Evolutionary conservation across 805 yeast species (phyloP).

Genomic region (Yarrowia sp.): DNA sequence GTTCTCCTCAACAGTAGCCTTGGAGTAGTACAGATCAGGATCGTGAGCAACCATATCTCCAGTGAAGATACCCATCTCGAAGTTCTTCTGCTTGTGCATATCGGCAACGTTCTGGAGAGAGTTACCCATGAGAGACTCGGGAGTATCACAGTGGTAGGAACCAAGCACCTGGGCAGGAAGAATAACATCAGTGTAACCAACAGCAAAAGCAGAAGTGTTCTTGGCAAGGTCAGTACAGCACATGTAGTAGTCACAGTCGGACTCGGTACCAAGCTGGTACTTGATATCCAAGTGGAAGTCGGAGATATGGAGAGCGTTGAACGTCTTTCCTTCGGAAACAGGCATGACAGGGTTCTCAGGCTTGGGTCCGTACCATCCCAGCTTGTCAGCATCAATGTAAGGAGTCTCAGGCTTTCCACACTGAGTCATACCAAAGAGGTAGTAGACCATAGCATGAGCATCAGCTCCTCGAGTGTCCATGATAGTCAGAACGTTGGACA

Average conservation of each 20-base stretch:
- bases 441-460: constrained; percentile 57
- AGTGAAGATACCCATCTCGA: constrained; percentile 64
- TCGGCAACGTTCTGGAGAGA: constrained; percentile 49
- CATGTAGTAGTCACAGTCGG: constrained; percentile 48
- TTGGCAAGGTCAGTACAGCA: constrained; percentile 49
- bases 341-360: constrained; percentile 36
- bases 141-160: constrained; percentile 64
- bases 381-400: constrained; percentile 43
- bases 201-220: not conserved
- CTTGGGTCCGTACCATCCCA: constrained; percentile 46
- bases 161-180: constrained; percentile 63
- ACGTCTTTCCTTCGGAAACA: constrained; percentile 39
- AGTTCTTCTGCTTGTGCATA: constrained; percentile 42
- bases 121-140: constrained; percentile 59
- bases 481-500: constrained; percentile 49
- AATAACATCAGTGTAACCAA: constrained; percentile 33
- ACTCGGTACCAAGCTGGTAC: constrained; percentile 48
- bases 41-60: constrained; percentile 74
- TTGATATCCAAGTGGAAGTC: constrained; percentile 62
- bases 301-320: constrained; percentile 62
- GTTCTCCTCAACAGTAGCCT: constrained; percentile 50
- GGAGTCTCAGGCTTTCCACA: constrained; percentile 51
- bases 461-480: constrained; percentile 55
- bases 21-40: constrained; percentile 45
- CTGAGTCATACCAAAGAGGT: constrained; percentile 45